These are phyloP conservation scores for Teratosphaeria pseudoeucalypti DNA, from an alignment of 2,329 filamentous ascomycete species.

Conservation along the genomic window DNA sequence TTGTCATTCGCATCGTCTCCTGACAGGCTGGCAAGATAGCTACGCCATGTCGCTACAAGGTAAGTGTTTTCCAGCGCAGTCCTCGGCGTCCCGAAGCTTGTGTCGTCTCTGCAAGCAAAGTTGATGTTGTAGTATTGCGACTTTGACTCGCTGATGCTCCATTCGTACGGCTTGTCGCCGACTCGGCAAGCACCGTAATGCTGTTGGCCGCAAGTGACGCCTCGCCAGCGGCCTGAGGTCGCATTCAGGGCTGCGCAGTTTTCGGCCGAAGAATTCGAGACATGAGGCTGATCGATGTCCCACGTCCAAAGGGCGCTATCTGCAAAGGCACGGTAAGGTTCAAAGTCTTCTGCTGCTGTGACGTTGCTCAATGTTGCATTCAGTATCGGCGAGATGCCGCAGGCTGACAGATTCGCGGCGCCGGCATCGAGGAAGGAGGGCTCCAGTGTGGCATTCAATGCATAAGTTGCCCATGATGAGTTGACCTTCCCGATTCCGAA, in stretches of 20 bases:
- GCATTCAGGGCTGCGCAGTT: conserved; percentile 45
- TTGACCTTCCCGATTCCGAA: conserved; percentile 35
- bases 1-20: conserved; percentile 19
- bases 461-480: conserved; percentile 43
- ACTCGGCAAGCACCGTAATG: conserved; percentile 49
- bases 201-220: conserved; percentile 43
- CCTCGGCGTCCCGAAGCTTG: conserved; percentile 47
- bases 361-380: conserved; percentile 44
- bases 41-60: conserved; percentile 31
- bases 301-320: conserved; percentile 50
- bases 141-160: conserved; percentile 39
- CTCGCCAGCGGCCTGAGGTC: conserved; percentile 47
- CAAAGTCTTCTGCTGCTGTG: conserved; percentile 40
- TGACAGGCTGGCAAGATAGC: conserved; percentile 15
- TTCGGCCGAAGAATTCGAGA: conserved; percentile 14
- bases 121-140: conserved; percentile 31
- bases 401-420: conserved; percentile 38
- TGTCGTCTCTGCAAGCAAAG: conserved; percentile 38
- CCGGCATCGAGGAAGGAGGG: conserved; percentile 16
- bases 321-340: conserved; percentile 42
- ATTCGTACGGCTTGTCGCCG: conserved; percentile 44
- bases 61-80: conserved; percentile 55
- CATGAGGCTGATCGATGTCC: conserved; percentile 44
- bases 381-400: conserved; percentile 51
- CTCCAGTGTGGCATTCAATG: conserved; percentile 7